These are phyloP conservation scores for Arctium lappa DNA, from an alignment of 129 eudicot species.

Conservation along the genomic window DNA sequence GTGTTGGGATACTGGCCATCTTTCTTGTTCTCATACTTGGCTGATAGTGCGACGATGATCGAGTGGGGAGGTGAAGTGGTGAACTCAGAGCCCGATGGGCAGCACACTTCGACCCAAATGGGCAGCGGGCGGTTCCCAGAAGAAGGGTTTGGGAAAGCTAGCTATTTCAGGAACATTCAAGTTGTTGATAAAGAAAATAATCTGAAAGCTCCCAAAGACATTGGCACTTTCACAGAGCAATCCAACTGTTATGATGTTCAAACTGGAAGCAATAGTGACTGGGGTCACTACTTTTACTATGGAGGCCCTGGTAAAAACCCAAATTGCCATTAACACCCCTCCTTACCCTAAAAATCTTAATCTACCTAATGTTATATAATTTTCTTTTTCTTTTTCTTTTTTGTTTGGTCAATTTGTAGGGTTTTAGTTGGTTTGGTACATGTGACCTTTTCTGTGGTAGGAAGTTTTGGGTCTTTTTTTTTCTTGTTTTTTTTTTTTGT, in stretches of 20 bases:
- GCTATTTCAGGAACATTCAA: conserved; percentile 84
- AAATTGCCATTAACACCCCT: conserved; percentile 52
- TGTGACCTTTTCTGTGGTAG: conserved; percentile 43
- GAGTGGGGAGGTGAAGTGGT: conserved; percentile 95
- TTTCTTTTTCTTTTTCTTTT: conserved; percentile 9
- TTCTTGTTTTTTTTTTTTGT: conserved; percentile 12
- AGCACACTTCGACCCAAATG: conserved; percentile 89
- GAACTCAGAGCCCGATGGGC: conserved; percentile 67
- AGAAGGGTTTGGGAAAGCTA: conserved; percentile 81
- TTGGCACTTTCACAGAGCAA: conserved; percentile 86
- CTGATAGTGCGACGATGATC: conserved; percentile 82
- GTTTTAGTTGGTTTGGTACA: conserved; percentile 37
- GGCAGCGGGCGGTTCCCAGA: conserved; percentile 93
- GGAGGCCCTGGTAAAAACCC: conserved; percentile 91
- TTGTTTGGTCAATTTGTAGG: conserved; percentile 31
- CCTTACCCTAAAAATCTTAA: neutral
- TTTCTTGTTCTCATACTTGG: conserved; percentile 68
- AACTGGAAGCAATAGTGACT: conserved; percentile 75
- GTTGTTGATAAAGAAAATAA: conserved; percentile 74
- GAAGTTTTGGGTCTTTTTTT: conserved; percentile 43
- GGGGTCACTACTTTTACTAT: conserved; percentile 88
- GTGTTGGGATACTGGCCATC: conserved; percentile 91
- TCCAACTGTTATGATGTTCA: conserved; percentile 89
- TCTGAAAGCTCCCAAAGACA: conserved; percentile 65
- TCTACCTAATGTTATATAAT: conserved; percentile 37